Base-by-base conservation (phyloP, 768 basidiomycete genomes). In the Holtermannia corniformis region DNA sequence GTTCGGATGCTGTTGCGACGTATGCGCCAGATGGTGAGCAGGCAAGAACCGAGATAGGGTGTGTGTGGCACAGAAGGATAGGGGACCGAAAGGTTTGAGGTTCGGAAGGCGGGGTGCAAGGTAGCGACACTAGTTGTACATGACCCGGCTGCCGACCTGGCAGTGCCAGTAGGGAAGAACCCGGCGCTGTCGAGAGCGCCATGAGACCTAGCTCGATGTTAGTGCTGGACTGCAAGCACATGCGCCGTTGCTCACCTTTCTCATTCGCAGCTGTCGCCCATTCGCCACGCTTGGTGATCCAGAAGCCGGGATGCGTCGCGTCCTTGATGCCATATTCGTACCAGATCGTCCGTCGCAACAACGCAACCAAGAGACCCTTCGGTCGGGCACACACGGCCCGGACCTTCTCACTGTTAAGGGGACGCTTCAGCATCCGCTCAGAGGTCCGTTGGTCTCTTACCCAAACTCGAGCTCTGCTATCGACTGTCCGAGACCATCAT, bases 81-180 rank as follows among this genome's bases (percentile, higher is more conserved):
- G 70, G 68, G 2, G 68, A 66, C n/a, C 68, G 63, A 46, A 67
- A 63, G 5, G 61, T n/a, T n/a, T 26, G 56, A 3, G 24, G 59
- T 20, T 44, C 51, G 25, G 47, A 46, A n/a, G 61, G 41, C 1
- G 59, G 42, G 5, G 57, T 52, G 50, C 63, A 66, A 7, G 62
- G 66, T 2, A 74, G 61, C 20, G 65, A 62, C n/a, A 72, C 53
- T 5, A 74, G 62, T 44, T 74, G 71, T 24, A 72, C 62, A 48
- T 74, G 72, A 16, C 72, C 72, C 10, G 62, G 27, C 59, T 74
- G 72, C n/a, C 72, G 58, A n/a, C 72, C 72, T 21, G 71, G 71
- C 14, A 74, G 58, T 4, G 67, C 68, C 7, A 74, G 56, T 11
- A 74, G 51, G 4, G 65, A 60, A 1, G 67, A 69, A 1, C 61